These are phyloP conservation scores for Coffea eugenioides DNA, from an alignment of 257 asterid genomes.

Conservation along the genomic window DNA sequence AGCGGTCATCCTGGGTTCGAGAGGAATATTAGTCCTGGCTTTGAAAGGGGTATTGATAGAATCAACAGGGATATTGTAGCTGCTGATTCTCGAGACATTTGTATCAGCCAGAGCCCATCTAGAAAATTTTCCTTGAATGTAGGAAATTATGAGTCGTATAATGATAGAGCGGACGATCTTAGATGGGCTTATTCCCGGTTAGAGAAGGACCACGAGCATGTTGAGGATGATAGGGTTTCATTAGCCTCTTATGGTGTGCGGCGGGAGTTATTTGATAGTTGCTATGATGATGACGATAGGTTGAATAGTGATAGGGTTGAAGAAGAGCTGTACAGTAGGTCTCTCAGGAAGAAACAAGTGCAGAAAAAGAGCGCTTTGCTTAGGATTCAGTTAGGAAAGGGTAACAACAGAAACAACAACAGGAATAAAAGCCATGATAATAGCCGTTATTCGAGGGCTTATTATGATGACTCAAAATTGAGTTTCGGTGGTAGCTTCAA, in stretches of 20 bases:
- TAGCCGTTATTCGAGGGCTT: constrained; percentile 21
- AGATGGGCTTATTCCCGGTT: constrained; percentile 31
- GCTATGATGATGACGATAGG: constrained; percentile 35
- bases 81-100: constrained; percentile 13
- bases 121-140: constrained; percentile 7
- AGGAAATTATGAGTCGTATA: constrained; percentile 23
- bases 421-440: constrained; percentile 36
- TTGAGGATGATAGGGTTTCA: constrained; percentile 27
- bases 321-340: constrained; percentile 33
- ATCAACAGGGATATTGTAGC: background rate
- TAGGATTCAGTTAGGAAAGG: constrained; percentile 52
- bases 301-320: constrained; percentile 44
- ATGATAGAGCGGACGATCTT: constrained; percentile 28
- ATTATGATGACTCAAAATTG: constrained; percentile 21
- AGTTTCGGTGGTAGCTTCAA: constrained; percentile 26
- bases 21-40: constrained; percentile 13
- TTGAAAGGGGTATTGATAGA: constrained; percentile 16
- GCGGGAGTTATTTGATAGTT: constrained; percentile 22
- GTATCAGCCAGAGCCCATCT: constrained; percentile 20
- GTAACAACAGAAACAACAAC: constrained; percentile 28
- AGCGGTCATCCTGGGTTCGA: background rate
- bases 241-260: constrained; percentile 19
- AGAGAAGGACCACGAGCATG: constrained; percentile 8
- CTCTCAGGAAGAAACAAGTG: constrained; percentile 41
- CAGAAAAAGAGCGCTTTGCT: constrained; percentile 47